phyloP scores from a whole-genome alignment of 2,329 filamentous ascomycete species.

The Calcarisporium arbuscula region DNA sequence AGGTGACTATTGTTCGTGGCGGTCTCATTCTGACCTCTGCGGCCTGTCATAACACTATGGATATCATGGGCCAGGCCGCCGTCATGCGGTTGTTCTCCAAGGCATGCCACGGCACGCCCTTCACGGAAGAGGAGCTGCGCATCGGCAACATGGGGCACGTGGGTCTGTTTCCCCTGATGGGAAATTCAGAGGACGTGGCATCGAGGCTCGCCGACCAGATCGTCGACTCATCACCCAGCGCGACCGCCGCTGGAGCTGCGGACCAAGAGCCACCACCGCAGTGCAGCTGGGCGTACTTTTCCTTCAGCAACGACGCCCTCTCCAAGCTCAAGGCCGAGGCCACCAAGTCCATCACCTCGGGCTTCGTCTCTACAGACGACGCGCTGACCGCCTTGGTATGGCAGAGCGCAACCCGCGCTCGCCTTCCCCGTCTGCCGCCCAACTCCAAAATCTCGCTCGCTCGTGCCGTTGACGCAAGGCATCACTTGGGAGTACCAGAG shows the following conservation, averaged over 20 bases:
- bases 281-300: constrained; percentile 39
- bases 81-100: constrained; percentile 42
- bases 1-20: constrained; percentile 40
- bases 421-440: constrained; percentile 26
- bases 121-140: constrained; percentile 36
- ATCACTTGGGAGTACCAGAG: constrained; percentile 30
- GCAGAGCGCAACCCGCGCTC: constrained; percentile 35
- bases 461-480: constrained; percentile 44
- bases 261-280: no score
- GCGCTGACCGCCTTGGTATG: constrained; percentile 45
- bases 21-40: constrained; percentile 44
- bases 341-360: constrained; percentile 6
- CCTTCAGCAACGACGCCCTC: constrained; percentile 32
- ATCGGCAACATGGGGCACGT: constrained; percentile 34
- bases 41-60: constrained; percentile 43
- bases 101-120: constrained; percentile 37
- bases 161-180: constrained; percentile 32
- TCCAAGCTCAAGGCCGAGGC: constrained; percentile 29
- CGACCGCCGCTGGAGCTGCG: not conserved
- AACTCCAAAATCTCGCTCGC: constrained; percentile 25
- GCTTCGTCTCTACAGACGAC: constrained; percentile 48
- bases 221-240: constrained; percentile 7
- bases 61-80: constrained; percentile 42
- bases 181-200: constrained; percentile 25
- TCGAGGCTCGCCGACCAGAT: constrained; percentile 29